These are phyloP conservation scores for Colletotrichum lentis DNA, from an alignment of 2,329 filamentous ascomycete genomes.

Conservation along the genomic window DNA sequence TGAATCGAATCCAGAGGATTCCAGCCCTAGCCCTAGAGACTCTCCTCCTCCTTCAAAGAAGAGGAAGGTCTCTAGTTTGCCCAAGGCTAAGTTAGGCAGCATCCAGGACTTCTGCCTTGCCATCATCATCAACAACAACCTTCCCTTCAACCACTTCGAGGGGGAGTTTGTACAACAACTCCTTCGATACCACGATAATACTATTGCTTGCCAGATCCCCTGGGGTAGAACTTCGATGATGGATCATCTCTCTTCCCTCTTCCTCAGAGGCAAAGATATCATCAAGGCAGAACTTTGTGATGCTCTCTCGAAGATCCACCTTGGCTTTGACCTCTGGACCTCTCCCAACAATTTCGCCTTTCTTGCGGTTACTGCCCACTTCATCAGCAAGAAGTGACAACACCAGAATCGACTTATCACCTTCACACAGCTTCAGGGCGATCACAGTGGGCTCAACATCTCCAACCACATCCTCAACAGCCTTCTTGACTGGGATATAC, in stretches of 20 bases:
- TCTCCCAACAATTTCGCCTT: slow-evolving; percentile 4
- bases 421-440: not conserved
- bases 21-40: too few relatives aligned
- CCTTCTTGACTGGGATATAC: not conserved
- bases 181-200: not conserved
- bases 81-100: too few relatives aligned
- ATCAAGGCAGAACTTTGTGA: not conserved
- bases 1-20: too few relatives aligned
- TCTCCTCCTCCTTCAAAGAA: too few relatives aligned
- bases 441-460: not conserved
- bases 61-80: too few relatives aligned
- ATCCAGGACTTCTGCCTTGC: not conserved
- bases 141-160: slow-evolving; percentile 3
- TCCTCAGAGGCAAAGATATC: not conserved
- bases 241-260: not conserved
- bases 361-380: slow-evolving; percentile 6
- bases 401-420: not conserved
- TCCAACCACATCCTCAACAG: not conserved
- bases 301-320: not conserved
- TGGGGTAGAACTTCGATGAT: not conserved
- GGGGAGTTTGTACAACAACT: not conserved
- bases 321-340: slow-evolving; percentile 1
- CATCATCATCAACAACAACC: not conserved
- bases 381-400: not conserved
- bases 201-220: not conserved